These are phyloP conservation scores for Friedmanniomyces endolithicus DNA, from an alignment of 495 filamentous ascomycete genomes.

Conservation along the genomic window DNA sequence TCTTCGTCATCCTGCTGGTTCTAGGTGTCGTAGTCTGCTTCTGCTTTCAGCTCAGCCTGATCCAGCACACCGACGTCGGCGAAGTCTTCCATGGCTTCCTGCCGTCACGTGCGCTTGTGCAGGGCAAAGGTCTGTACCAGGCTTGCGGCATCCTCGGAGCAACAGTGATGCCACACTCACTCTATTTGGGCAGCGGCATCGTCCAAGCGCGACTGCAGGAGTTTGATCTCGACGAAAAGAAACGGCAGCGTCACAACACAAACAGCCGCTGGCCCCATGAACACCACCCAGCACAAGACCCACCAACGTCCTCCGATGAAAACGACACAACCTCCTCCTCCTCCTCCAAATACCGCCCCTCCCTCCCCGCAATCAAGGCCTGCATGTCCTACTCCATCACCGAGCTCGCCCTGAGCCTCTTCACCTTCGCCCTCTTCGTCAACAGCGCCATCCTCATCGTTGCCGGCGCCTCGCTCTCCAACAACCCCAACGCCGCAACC, in stretches of 20 bases:
- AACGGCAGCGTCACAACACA: not conserved
- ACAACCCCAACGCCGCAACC: slow-evolving; percentile 40
- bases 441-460: slow-evolving; percentile 86
- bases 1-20: slow-evolving; percentile 66
- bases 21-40: slow-evolving; percentile 83
- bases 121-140: slow-evolving; percentile 53
- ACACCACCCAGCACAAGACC: not conserved
- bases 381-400: slow-evolving; percentile 73
- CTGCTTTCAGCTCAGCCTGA: slow-evolving; percentile 73
- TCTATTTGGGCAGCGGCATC: slow-evolving; percentile 81
- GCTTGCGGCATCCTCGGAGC: slow-evolving; percentile 86
- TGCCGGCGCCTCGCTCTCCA: slow-evolving; percentile 64
- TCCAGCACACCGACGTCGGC: slow-evolving; percentile 53
- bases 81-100: slow-evolving; percentile 77
- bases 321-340: not conserved
- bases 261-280: not conserved
- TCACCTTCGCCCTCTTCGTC: slow-evolving; percentile 84
- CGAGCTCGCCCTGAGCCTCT: slow-evolving; percentile 58
- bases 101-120: slow-evolving; percentile 60
- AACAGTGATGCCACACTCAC: slow-evolving; percentile 87
- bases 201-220: slow-evolving; percentile 72
- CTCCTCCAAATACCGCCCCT: slow-evolving; percentile 66
- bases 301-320: not conserved
- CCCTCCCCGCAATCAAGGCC: slow-evolving; percentile 59
- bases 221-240: slow-evolving; percentile 43